phyloP scores from a whole-genome alignment of 108 stramenopile genomes.

The Halocafeteria seosinensis region DNA sequence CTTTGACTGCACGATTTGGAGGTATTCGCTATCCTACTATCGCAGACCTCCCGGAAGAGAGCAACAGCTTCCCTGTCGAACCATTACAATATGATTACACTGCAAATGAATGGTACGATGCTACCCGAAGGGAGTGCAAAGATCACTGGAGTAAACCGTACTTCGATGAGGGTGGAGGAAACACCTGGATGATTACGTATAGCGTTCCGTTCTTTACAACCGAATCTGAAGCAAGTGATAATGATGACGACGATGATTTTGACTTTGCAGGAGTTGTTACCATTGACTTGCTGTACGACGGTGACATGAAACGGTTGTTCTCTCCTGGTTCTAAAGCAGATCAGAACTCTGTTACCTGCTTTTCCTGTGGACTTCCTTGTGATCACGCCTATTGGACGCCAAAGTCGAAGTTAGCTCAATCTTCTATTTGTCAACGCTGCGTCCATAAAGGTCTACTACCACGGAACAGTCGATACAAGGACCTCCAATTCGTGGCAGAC shows the following conservation, averaged over 20 bases:
- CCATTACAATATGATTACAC: not conserved
- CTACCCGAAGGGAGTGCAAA: not conserved
- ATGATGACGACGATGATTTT: too few species aligned
- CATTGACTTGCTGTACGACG: not conserved
- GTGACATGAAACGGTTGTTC: not conserved
- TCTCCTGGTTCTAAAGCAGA: not conserved
- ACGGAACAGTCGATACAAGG: not conserved
- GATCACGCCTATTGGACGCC: not conserved
- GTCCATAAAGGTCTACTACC: not conserved
- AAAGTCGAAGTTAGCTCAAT: not conserved
- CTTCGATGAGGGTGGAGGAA: not conserved
- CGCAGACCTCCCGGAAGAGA: not conserved
- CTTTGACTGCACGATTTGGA: too few species aligned
- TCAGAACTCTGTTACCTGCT: not conserved
- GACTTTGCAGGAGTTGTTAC: not conserved
- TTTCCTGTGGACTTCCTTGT: not conserved
- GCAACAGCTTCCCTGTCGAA: not conserved
- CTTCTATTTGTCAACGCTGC: not conserved
- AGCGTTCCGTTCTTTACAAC: not conserved
- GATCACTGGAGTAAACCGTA: not conserved
- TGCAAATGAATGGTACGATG: not conserved
- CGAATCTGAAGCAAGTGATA: too few species aligned
- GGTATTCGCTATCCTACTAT: not conserved
- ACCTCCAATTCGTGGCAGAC: not conserved
- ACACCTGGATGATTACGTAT: conserved; percentile 3